Conservation (phyloP, 73 alveolate species). For the Tetrahymena elliotti region DNA sequence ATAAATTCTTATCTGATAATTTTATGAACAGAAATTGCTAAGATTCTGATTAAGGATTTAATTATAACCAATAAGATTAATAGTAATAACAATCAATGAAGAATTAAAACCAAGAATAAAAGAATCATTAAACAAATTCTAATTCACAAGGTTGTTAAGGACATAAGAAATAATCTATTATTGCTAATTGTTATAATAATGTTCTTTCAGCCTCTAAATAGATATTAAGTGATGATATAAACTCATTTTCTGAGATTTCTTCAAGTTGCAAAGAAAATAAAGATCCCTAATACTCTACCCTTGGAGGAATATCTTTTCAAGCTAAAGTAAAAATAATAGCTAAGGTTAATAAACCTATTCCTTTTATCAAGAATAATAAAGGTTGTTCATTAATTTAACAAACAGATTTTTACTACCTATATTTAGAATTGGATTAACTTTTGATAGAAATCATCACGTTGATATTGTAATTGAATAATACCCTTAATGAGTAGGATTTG, state of each 20-base stretch:
- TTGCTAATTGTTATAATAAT: background rate
- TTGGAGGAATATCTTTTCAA: background rate
- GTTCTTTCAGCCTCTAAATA: background rate
- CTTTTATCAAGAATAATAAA: background rate
- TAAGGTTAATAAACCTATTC: background rate
- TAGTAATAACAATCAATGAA: too few species aligned
- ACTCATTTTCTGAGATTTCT: background rate
- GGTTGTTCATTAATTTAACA: background rate
- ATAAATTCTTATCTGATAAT: too few species aligned
- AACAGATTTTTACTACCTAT: background rate
- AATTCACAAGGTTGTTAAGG: background rate
- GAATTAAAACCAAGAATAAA: too few species aligned
- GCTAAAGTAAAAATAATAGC: background rate
- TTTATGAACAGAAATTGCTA: too few species aligned
- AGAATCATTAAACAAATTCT: too few species aligned
- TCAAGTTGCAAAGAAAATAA: background rate
- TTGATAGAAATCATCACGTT: background rate
- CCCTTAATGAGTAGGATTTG: background rate
- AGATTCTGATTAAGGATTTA: too few species aligned
- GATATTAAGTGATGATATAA: background rate
- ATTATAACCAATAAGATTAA: too few species aligned
- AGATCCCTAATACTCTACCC: background rate
- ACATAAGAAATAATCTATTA: background rate
- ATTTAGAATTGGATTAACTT: background rate
- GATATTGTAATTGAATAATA: background rate